These are phyloP conservation scores for Aureobasidium sp. DNA, from an alignment of 2,329 filamentous ascomycete species.

Conservation along the genomic window DNA sequence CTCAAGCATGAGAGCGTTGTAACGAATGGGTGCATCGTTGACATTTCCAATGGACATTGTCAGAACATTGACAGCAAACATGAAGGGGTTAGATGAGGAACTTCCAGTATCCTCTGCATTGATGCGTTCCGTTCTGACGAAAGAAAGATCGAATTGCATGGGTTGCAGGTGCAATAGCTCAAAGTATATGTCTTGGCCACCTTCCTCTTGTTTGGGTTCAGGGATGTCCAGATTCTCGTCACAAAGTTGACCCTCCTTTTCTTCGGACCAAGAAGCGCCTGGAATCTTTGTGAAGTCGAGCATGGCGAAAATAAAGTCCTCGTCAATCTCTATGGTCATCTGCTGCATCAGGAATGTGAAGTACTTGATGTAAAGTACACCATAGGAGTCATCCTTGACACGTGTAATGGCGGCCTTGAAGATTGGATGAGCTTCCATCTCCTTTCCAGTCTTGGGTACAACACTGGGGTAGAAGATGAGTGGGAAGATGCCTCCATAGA, in stretches of 20 bases:
- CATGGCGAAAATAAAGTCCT: slow-evolving; percentile 95
- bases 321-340: slow-evolving; percentile 96
- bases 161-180: slow-evolving; percentile 94
- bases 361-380: slow-evolving; percentile 97
- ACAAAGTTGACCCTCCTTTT: slow-evolving; percentile 76
- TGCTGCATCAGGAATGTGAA: slow-evolving; percentile 88
- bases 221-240: slow-evolving; percentile 88
- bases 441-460: slow-evolving; percentile 91
- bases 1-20: slow-evolving; percentile 90
- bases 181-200: slow-evolving; percentile 94
- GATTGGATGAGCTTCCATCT: slow-evolving; percentile 93
- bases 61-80: slow-evolving; percentile 98
- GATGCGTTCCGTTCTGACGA: slow-evolving; percentile 91
- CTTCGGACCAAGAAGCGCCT: slow-evolving; percentile 77
- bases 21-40: slow-evolving; percentile 89
- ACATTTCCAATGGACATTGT: slow-evolving; percentile 99
- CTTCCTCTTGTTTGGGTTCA: slow-evolving; percentile 75
- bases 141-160: slow-evolving; percentile 95
- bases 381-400: slow-evolving; percentile 97
- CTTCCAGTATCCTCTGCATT: slow-evolving; percentile 93
- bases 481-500: slow-evolving; percentile 96
- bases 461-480: slow-evolving; percentile 96
- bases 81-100: slow-evolving; percentile 76
- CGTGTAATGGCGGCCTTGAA: slow-evolving; percentile 84
- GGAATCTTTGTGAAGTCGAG: slow-evolving; percentile 92